phyloP scores from a whole-genome alignment of 768 basidiomycete species.

The Daedaleopsis nitida region DNA sequence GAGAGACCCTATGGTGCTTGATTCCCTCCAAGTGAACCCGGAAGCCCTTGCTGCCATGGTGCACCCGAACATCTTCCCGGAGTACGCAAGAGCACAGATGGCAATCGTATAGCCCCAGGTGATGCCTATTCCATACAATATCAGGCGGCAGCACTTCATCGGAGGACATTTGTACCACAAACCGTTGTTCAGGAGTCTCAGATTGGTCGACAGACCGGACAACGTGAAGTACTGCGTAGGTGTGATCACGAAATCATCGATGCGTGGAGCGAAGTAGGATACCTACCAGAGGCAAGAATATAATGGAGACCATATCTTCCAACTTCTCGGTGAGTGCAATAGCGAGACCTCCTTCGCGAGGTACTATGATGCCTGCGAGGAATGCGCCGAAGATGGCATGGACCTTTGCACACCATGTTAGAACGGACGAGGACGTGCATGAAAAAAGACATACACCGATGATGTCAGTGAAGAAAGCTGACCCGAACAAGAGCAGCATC shows the following conservation, averaged over 20 bases:
- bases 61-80: slow-evolving; percentile 90
- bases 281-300: slow-evolving; percentile 83
- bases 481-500: slow-evolving; percentile 79
- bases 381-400: slow-evolving; percentile 94
- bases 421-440: neutral
- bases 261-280: neutral
- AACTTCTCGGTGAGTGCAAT: slow-evolving; percentile 91
- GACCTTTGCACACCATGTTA: slow-evolving; percentile 31
- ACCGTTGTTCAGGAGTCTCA: slow-evolving; percentile 83
- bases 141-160: neutral
- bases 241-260: slow-evolving; percentile 1
- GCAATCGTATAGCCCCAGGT: slow-evolving; percentile 90
- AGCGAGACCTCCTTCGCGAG: slow-evolving; percentile 84
- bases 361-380: slow-evolving; percentile 78
- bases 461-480: slow-evolving; percentile 90
- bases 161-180: neutral
- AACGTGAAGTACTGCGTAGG: slow-evolving; percentile 82
- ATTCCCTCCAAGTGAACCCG: slow-evolving; percentile 81
- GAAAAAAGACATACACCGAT: slow-evolving; percentile 57
- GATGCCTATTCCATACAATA: slow-evolving; percentile 44
- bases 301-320: slow-evolving; percentile 92
- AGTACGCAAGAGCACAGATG: slow-evolving; percentile 76
- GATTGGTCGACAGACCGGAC: slow-evolving; percentile 87
- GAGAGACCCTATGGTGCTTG: slow-evolving; percentile 81
- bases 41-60: slow-evolving; percentile 63